phyloP scores from a whole-genome alignment of 495 filamentous ascomycete species.

The Cercophora samala region DNA sequence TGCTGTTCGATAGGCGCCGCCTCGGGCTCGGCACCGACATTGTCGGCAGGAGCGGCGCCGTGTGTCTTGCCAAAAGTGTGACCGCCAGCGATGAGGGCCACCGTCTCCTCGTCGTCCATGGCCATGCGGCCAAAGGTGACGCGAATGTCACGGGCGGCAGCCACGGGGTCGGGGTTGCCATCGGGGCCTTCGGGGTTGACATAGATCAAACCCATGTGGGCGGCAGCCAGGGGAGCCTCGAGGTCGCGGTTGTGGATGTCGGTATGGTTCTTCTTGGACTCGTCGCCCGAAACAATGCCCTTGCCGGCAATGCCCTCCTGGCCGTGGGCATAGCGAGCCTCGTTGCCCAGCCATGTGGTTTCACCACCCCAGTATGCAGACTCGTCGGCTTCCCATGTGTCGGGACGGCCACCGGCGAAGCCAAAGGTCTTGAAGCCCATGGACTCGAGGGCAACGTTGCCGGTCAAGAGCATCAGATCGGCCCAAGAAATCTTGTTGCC shows the following conservation, averaged over 20 bases:
- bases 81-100: constrained; percentile 69
- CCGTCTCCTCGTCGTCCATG: constrained; percentile 76
- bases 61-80: constrained; percentile 75
- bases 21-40: constrained; percentile 63
- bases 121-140: constrained; percentile 70
- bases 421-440: constrained; percentile 73
- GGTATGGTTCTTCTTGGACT: constrained; percentile 44
- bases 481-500: constrained; percentile 77
- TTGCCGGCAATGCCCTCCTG: constrained; percentile 39
- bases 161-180: constrained; percentile 61
- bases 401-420: constrained; percentile 64
- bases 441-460: constrained; percentile 70
- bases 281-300: constrained; percentile 47
- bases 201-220: constrained; percentile 73
- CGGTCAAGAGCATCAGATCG: constrained; percentile 63
- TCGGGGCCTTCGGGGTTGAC: constrained; percentile 76
- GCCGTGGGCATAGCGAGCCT: constrained; percentile 58
- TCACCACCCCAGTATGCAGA: constrained; percentile 72
- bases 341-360: constrained; percentile 67
- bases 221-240: constrained; percentile 60
- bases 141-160: constrained; percentile 66
- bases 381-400: constrained; percentile 70
- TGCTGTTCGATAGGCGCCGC: constrained; percentile 59
- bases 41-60: constrained; percentile 56
- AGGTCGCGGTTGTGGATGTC: constrained; percentile 59